Percentiles rank a stretch among this genome's conserved stretches.
These are phyloP conservation scores for Podospora didyma DNA, from an alignment of 495 filamentous ascomycete species.

Conservation along the genomic window DNA sequence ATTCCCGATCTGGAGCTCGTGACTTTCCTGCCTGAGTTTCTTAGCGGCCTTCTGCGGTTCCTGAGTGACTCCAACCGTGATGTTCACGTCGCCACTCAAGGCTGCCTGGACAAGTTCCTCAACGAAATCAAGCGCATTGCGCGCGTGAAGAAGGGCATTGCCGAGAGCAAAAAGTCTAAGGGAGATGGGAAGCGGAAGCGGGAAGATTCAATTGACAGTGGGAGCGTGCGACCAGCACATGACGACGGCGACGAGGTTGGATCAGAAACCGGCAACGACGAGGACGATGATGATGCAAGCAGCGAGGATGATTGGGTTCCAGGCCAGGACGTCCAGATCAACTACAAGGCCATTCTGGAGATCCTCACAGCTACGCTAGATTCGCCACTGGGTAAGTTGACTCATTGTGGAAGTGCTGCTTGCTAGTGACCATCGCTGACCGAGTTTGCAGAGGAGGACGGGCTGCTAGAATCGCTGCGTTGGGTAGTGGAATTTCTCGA, in stretches of 20 bases:
- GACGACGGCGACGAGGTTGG: constrained; percentile 52
- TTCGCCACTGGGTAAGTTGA: constrained; percentile 64
- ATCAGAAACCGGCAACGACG: constrained; percentile 54
- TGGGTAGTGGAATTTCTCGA: constrained; percentile 98
- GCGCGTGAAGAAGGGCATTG: constrained; percentile 84
- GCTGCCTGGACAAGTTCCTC: constrained; percentile 86
- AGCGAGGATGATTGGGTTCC: constrained; percentile 93
- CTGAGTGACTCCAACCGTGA: constrained; percentile 88
- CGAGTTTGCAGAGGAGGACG: constrained; percentile 67
- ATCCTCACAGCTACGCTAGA: constrained; percentile 90
- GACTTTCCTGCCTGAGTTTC: constrained; percentile 83
- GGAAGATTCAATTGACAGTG: constrained; percentile 61
- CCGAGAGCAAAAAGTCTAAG: constrained; percentile 73
- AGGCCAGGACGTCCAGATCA: constrained; percentile 93
- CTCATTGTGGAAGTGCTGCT: neutral
- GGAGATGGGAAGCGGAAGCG: constrained; percentile 63
- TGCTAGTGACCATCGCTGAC: constrained; percentile 17
- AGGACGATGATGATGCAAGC: constrained; percentile 53
- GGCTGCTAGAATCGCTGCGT: constrained; percentile 81
- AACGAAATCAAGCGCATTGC: constrained; percentile 93
- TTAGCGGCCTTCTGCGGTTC: constrained; percentile 87
- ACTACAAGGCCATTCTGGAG: constrained; percentile 85
- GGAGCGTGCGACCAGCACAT: constrained; percentile 40
- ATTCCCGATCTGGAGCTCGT: constrained; percentile 97
- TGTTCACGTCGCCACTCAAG: constrained; percentile 88